Evolutionary conservation across 208 protist species (phyloP).

Genomic region (Trichomonas gallinae): DNA sequence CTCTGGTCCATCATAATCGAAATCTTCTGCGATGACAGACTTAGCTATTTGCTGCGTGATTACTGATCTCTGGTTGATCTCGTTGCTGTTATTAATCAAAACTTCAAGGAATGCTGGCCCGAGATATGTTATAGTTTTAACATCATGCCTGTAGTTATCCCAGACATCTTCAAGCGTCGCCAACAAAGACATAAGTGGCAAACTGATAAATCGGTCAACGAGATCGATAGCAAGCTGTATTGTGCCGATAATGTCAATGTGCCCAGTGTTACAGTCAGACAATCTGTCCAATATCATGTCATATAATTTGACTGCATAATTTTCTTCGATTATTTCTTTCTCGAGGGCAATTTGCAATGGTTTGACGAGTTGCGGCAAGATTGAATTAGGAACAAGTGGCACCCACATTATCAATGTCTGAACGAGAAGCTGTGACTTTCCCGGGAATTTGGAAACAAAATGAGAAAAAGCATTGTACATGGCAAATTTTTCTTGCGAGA

Average conservation of each 20-base stretch:
- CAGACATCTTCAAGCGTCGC: neutral
- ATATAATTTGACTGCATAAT: neutral
- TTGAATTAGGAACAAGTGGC: neutral
- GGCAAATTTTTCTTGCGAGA: neutral
- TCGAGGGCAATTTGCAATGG: neutral
- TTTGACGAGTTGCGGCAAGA: neutral
- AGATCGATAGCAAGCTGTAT: neutral
- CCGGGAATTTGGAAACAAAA: neutral
- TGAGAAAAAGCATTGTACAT: neutral
- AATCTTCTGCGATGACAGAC: neutral
- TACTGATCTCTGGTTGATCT: neutral
- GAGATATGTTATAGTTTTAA: neutral
- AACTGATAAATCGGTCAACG: neutral
- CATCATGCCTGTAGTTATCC: neutral
- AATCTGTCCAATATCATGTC: neutral
- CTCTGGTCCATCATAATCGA: neutral
- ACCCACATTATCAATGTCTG: neutral
- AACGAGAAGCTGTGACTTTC: neutral
- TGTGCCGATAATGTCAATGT: neutral
- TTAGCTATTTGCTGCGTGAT: neutral
- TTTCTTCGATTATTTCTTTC: neutral
- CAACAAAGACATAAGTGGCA: neutral
- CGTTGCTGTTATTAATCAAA: neutral
- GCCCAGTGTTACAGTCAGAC: neutral
- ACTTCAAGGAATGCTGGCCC: neutral